phyloP scores from a whole-genome alignment of 345 rosid species.

The Streptanthus diversifolius region DNA sequence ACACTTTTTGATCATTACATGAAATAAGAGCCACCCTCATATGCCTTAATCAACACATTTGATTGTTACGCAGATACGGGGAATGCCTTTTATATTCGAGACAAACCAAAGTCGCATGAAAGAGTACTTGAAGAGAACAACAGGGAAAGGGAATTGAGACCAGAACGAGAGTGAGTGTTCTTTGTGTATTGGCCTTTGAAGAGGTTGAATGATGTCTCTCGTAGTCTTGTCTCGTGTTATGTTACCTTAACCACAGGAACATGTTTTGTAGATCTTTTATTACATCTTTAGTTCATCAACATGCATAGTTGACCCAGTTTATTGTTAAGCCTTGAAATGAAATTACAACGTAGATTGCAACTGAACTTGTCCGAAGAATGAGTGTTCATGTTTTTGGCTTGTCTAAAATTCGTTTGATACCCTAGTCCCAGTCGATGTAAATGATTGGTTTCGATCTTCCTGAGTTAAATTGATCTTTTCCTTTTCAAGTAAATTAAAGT shows the following conservation, averaged over 20 bases:
- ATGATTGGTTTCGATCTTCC: neutral
- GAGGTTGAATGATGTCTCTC: neutral
- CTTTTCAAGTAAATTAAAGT: neutral
- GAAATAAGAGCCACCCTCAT: neutral
- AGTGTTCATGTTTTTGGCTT: neutral
- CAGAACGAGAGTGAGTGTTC: neutral
- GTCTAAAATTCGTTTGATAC: neutral
- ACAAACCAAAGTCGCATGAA: conserved; percentile 51
- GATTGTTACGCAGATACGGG: conserved; percentile 58
- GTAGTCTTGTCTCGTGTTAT: neutral
- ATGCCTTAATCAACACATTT: neutral
- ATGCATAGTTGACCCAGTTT: conserved; percentile 20
- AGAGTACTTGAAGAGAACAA: conserved; percentile 44
- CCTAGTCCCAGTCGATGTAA: neutral
- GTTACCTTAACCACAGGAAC: conserved; percentile 13
- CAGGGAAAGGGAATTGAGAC: conserved; percentile 24
- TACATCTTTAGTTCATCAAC: neutral
- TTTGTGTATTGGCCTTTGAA: neutral
- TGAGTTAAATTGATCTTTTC: neutral
- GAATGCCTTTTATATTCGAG: conserved; percentile 68
- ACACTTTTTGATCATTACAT: neutral
- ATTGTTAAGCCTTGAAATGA: neutral
- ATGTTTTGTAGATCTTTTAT: conserved; percentile 9
- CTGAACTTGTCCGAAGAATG: neutral
- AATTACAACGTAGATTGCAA: neutral